Conservation (phyloP, 192 early-diverging fungal species). For the Cladochytrium replicatum region DNA sequence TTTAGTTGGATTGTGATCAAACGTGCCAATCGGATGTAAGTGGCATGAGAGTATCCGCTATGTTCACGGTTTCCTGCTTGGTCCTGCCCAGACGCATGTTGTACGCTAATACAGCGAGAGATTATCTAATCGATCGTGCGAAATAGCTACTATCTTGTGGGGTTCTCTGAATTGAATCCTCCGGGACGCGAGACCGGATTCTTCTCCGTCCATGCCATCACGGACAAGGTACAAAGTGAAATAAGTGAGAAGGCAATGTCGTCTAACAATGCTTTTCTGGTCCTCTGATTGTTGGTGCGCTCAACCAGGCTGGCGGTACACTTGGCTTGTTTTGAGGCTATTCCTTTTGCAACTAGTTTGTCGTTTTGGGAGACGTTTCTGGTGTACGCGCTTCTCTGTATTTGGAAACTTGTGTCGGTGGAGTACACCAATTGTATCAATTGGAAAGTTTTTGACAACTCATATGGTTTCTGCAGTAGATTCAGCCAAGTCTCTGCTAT, state of each 20-base stretch:
- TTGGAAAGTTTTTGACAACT: no score
- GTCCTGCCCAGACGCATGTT: constrained; percentile 31
- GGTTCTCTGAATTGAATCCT: constrained; percentile 42
- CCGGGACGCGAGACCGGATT: constrained; percentile 54
- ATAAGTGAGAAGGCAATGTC: no score
- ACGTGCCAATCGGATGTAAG: constrained; percentile 36
- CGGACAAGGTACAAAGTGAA: no score
- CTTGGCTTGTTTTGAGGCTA: constrained; percentile 46
- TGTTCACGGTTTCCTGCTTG: constrained; percentile 54
- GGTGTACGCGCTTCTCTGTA: no score
- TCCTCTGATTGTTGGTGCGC: constrained; percentile 55
- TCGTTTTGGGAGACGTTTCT: no score
- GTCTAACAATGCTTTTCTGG: no score
- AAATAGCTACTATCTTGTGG: constrained; percentile 38
- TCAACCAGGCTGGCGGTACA: constrained; percentile 38
- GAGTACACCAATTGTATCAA: no score
- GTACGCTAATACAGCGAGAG: neutral
- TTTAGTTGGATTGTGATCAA: constrained; percentile 44
- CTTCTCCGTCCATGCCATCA: constrained; percentile 55
- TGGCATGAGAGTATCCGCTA: constrained; percentile 51
- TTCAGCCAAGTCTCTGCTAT: no score
- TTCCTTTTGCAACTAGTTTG: no score
- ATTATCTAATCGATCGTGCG: neutral
- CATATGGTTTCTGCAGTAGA: no score
- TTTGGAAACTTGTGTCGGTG: no score